Conservation (phyloP, 2,329 filamentous ascomycete species). For the Beauveria sp. region DNA sequence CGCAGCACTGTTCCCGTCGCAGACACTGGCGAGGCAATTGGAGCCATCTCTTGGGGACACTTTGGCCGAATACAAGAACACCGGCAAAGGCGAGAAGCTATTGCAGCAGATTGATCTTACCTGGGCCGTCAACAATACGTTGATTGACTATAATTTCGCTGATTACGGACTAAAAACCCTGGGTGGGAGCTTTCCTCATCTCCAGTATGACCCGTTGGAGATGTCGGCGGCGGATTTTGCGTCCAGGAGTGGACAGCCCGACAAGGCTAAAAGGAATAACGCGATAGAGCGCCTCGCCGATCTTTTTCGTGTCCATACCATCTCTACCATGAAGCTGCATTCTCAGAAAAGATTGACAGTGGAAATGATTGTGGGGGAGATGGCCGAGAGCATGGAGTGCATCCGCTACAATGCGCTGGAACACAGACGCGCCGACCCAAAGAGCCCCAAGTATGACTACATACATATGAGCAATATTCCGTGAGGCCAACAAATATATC, state of each 20-base stretch:
- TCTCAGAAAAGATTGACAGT: constrained; percentile 3
- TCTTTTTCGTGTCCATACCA: neutral
- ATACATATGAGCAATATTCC: constrained; percentile 25
- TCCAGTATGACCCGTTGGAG: neutral
- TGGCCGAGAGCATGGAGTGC: constrained; percentile 23
- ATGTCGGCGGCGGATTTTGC: neutral
- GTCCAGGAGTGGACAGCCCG: neutral
- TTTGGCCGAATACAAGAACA: neutral
- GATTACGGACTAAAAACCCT: neutral
- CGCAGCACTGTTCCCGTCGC: neutral
- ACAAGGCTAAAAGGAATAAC: neutral
- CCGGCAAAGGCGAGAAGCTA: neutral
- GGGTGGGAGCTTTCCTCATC: neutral
- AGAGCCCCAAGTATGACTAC: constrained; percentile 16
- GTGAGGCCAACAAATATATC: constrained; percentile 11
- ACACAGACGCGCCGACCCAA: constrained; percentile 4
- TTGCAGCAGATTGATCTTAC: neutral
- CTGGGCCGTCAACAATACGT: neutral
- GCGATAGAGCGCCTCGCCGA: neutral
- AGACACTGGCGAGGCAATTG: neutral
- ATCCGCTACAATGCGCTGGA: constrained; percentile 19
- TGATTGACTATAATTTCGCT: neutral
- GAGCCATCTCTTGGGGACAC: neutral
- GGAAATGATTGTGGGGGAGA: constrained; percentile 23
- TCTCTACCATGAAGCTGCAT: neutral